Evolutionary conservation across 371 early-diverging fungal species (phyloP), one percentile per base, ranked within the genome.

Genomic region (Mortierella polycephala): DNA sequence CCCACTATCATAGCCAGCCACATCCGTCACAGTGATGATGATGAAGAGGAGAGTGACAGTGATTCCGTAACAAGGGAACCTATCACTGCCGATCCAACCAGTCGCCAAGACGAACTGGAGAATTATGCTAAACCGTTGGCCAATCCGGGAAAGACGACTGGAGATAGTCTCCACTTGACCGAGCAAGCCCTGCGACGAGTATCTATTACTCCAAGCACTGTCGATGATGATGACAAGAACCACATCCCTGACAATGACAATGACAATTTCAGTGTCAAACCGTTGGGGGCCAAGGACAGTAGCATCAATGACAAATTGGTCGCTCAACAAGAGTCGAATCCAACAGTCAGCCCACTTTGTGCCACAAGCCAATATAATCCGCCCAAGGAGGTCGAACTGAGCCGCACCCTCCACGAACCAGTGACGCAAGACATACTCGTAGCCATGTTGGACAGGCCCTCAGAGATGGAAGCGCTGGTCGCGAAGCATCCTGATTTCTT

Each of bases 401-500:
- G 46, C 55, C 73, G 65, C 45, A 62, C 68, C 58, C 23, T 58
- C 7, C 52, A 47, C 21, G 76, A 65, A 20, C 20, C 61, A 7
- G 69, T 60, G 2, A 66, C 79, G 0, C 68, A 67, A 56, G 79
- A 77, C 58, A 59, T 77, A 66, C 66, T 77, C 18, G 79, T 77
- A 1, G 79, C 79, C 12, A 54, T 77, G 14, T 59, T 62, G 53
- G 73, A 72, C 21, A 64, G 79, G 51, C 44, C 73, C 10, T 61
- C 66, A 4, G 79, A 77, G 62, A 42, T 77, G 30, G 40, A 77
- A 40, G 73, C 69, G 69, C 79, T 77, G 79, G 73, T 54, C 69
- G 73, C 67, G 40, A 64, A 44, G 39, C 67, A 77, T 56, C 69
- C 79, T 13, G 79, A 77, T 8, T 72, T 72, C 51, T 77, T 77